phyloP scores from a whole-genome alignment of 108 stramenopile genomes.

The Cyclotella sp. region DNA sequence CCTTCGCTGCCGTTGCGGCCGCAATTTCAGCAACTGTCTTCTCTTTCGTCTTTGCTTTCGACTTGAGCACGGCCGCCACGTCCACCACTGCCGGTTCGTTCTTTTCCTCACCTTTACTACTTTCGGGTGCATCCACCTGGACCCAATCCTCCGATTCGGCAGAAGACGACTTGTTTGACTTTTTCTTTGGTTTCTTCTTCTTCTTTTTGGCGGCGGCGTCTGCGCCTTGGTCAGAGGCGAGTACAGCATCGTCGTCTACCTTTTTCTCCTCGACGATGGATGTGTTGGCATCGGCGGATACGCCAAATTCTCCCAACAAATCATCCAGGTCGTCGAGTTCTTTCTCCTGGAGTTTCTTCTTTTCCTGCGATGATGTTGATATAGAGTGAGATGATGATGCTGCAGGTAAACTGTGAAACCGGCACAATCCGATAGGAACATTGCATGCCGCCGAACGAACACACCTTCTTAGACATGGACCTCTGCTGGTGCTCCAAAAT shows the following conservation, averaged over 20 bases:
- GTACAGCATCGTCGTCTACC: constrained; percentile 26
- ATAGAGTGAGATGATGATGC: not conserved
- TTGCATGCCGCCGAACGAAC: not conserved
- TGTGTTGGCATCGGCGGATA: not conserved
- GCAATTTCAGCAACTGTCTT: constrained; percentile 38
- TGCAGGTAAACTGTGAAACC: not conserved
- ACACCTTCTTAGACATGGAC: constrained; percentile 44
- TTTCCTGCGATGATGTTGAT: constrained; percentile 14
- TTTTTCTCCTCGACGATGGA: constrained; percentile 29
- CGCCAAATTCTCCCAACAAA: constrained; percentile 48
- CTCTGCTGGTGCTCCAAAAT: constrained; percentile 23
- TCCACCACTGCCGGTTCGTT: constrained; percentile 30
- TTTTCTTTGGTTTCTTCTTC: constrained; percentile 54
- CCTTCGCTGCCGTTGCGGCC: constrained; percentile 46
- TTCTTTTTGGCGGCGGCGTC: constrained; percentile 11
- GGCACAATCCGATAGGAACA: not conserved
- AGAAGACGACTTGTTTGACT: constrained; percentile 20
- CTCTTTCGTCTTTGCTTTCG: constrained; percentile 28
- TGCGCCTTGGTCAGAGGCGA: constrained; percentile 2
- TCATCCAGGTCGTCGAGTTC: constrained; percentile 45
- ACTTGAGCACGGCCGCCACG: constrained; percentile 49
- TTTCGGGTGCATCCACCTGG: constrained; percentile 21
- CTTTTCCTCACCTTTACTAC: not conserved
- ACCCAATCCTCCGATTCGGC: constrained; percentile 40
- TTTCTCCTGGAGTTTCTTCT: constrained; percentile 35